Evolutionary conservation across 2,329 filamentous ascomycete genomes (phyloP).

Genomic region (Ascochyta clinopodiicola): DNA sequence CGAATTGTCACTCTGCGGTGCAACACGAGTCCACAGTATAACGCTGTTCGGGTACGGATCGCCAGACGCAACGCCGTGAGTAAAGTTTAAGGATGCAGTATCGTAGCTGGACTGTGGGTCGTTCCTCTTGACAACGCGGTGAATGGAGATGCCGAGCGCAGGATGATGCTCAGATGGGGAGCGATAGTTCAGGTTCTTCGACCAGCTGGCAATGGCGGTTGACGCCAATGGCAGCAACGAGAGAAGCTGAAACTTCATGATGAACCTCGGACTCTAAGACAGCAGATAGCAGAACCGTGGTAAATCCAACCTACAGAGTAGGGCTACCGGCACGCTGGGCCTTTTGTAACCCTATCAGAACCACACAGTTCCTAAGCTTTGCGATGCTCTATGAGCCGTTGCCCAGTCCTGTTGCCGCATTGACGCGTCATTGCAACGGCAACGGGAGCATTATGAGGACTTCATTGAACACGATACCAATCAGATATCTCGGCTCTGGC

Average conservation of each 20-base stretch:
- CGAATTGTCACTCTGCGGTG: constrained; percentile 51
- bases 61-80: constrained; percentile 56
- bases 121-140: constrained; percentile 64
- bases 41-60: constrained; percentile 54
- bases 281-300: not conserved
- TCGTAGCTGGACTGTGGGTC: constrained; percentile 32
- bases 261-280: constrained; percentile 10
- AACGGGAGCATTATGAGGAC: constrained; percentile 10
- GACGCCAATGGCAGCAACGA: constrained; percentile 25
- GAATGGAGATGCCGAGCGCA: constrained; percentile 68
- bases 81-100: constrained; percentile 38
- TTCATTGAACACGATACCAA: constrained; percentile 20
- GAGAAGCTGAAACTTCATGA: constrained; percentile 39
- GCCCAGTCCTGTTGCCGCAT: constrained; percentile 7
- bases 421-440: constrained; percentile 31
- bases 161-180: constrained; percentile 71
- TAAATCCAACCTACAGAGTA: constrained; percentile 7
- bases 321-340: constrained; percentile 8
- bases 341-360: constrained; percentile 31
- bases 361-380: constrained; percentile 7
- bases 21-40: constrained; percentile 45
- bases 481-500: constrained; percentile 21
- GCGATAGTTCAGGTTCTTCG: constrained; percentile 69
- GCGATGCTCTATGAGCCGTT: constrained; percentile 6
- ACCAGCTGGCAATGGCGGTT: constrained; percentile 35